A percentile compares a stretch with the other conserved stretches of the same genome.
These are phyloP conservation scores for Trichothecium sympodiale DNA, from an alignment of 2,329 filamentous ascomycete genomes.

Conservation along the genomic window DNA sequence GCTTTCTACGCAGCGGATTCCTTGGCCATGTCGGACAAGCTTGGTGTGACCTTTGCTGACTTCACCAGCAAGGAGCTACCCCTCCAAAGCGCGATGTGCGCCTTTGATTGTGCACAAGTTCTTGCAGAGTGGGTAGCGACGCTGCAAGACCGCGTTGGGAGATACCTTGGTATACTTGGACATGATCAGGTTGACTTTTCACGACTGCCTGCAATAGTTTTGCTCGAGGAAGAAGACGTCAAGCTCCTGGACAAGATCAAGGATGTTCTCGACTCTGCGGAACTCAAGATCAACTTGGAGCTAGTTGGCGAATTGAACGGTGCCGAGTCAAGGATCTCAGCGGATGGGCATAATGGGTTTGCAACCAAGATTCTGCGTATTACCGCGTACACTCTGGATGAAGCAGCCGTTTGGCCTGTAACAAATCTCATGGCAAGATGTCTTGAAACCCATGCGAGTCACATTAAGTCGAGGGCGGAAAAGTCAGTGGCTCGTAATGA, in stretches of 20 bases:
- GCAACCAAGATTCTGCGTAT: slow-evolving; percentile 76
- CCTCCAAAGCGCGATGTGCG: slow-evolving; percentile 81
- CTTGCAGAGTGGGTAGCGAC: slow-evolving; percentile 90
- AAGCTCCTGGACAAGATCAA: slow-evolving; percentile 76
- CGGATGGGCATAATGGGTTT: slow-evolving; percentile 59
- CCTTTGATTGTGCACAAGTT: slow-evolving; percentile 88
- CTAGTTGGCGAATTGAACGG: slow-evolving; percentile 28
- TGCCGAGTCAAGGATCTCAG: slow-evolving; percentile 40
- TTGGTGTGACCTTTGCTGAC: slow-evolving; percentile 77
- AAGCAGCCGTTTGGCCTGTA: slow-evolving; percentile 81
- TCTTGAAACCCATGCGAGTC: slow-evolving; percentile 41
- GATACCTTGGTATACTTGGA: slow-evolving; percentile 77
- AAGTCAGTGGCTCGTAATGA: slow-evolving; percentile 27
- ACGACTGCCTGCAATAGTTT: slow-evolving; percentile 77
- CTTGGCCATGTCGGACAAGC: slow-evolving; percentile 74
- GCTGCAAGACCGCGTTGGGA: slow-evolving; percentile 86
- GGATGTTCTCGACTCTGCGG: slow-evolving; percentile 64
- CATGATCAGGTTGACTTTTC: slow-evolving; percentile 68
- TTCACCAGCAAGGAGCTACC: slow-evolving; percentile 76
- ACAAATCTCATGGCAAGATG: slow-evolving; percentile 44
- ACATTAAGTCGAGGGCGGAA: slow-evolving; percentile 40
- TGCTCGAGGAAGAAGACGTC: slow-evolving; percentile 83
- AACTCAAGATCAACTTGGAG: slow-evolving; percentile 62
- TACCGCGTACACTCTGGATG: slow-evolving; percentile 78
- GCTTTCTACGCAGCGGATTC: slow-evolving; percentile 92